Evolutionary conservation across 1,284 basidiomycete species (phyloP).

Genomic region (Cutaneotrichosporon cavernicola): DNA sequence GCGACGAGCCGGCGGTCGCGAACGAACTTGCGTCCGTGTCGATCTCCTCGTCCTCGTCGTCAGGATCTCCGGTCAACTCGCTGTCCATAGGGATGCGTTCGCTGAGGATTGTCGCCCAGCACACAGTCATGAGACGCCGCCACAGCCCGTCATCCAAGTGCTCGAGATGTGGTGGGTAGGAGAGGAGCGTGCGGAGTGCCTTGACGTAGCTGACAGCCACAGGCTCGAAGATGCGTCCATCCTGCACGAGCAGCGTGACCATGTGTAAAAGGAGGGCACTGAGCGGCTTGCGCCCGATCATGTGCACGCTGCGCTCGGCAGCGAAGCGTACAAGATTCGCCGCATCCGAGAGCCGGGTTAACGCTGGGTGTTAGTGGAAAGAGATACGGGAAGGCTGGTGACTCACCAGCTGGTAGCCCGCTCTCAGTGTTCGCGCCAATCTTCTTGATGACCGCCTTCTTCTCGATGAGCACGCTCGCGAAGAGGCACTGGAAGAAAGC

Average conservation of each 20-base stretch:
- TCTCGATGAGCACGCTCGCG: slow-evolving; percentile 64
- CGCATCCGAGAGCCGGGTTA: slow-evolving; percentile 16
- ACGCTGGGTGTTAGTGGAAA: slow-evolving; percentile 12
- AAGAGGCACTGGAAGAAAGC: slow-evolving; percentile 73
- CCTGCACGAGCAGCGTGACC: slow-evolving; percentile 61
- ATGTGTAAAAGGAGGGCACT: slow-evolving; percentile 64
- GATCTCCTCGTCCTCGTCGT: slow-evolving; percentile 26
- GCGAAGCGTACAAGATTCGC: slow-evolving; percentile 41
- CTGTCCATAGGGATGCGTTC: slow-evolving; percentile 57
- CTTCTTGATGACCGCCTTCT: slow-evolving; percentile 58
- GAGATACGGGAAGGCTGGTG: neutral
- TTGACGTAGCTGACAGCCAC: slow-evolving; percentile 80
- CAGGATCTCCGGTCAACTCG: slow-evolving; percentile 38
- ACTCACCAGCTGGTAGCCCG: slow-evolving; percentile 30
- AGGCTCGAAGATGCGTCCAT: slow-evolving; percentile 61
- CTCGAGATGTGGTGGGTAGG: slow-evolving; percentile 72
- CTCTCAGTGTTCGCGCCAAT: slow-evolving; percentile 24
- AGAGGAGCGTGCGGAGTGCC: slow-evolving; percentile 65
- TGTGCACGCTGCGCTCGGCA: slow-evolving; percentile 40
- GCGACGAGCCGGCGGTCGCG: slow-evolving; percentile 13
- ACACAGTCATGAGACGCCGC: slow-evolving; percentile 66
- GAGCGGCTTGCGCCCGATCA: slow-evolving; percentile 38
- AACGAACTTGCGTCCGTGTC: slow-evolving; percentile 26
- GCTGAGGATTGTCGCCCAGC: slow-evolving; percentile 72
- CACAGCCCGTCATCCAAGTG: slow-evolving; percentile 67